These are phyloP conservation scores for Ustilago xerochloae DNA, from an alignment of 1,284 basidiomycete genomes.

Conservation along the genomic window DNA sequence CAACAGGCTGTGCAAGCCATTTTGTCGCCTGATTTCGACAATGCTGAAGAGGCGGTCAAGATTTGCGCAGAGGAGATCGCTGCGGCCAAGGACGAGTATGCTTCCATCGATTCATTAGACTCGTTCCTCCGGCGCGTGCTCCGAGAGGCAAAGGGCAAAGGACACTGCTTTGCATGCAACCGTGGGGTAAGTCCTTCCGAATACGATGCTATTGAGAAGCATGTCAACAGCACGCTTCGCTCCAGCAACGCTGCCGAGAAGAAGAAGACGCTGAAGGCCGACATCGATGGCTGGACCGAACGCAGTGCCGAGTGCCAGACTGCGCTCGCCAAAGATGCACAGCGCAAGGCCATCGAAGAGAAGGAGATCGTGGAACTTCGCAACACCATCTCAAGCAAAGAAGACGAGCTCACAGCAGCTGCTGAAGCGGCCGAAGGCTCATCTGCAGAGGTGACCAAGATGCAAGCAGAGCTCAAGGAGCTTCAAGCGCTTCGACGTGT, in stretches of 20 bases:
- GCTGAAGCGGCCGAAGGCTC: constrained; percentile 62
- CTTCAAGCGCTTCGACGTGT: constrained; percentile 41
- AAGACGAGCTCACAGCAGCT: constrained; percentile 61
- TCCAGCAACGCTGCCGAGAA: constrained; percentile 71
- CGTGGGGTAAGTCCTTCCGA: constrained; percentile 78
- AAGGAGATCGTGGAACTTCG: constrained; percentile 71
- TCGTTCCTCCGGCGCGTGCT: constrained; percentile 77
- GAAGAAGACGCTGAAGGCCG: constrained; percentile 75
- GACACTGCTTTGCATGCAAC: constrained; percentile 81
- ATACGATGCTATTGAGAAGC: constrained; percentile 64
- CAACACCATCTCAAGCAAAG: constrained; percentile 74
- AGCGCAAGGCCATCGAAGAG: constrained; percentile 46
- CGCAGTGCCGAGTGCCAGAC: constrained; percentile 71
- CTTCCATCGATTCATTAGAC: constrained; percentile 63
- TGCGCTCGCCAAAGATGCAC: constrained; percentile 73
- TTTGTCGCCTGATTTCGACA: constrained; percentile 67
- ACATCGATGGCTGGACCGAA: constrained; percentile 70
- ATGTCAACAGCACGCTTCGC: constrained; percentile 54
- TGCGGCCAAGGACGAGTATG: constrained; percentile 57
- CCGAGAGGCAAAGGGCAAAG: constrained; percentile 74
- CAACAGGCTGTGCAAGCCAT: constrained; percentile 73
- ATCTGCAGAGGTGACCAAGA: constrained; percentile 27
- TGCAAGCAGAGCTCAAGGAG: constrained; percentile 46
- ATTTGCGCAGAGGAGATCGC: constrained; percentile 73
- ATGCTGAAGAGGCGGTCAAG: constrained; percentile 74